phyloP scores from a whole-genome alignment of 2,329 filamentous ascomycete species.

The Fusarium sacchari region DNA sequence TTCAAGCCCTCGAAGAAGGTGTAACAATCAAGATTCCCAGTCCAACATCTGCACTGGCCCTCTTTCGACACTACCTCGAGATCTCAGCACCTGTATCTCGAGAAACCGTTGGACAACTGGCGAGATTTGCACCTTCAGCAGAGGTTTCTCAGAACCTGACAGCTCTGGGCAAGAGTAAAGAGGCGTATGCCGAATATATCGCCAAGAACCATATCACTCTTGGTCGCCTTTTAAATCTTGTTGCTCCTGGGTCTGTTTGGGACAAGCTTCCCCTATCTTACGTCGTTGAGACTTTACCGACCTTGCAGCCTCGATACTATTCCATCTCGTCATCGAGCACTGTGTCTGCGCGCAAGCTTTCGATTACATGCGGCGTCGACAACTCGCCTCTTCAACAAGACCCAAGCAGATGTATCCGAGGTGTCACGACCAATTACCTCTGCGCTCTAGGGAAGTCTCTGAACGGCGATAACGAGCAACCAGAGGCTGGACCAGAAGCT shows the following conservation, averaged over 20 bases:
- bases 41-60: constrained; percentile 50
- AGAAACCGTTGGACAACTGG: constrained; percentile 49
- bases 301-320: constrained; percentile 64
- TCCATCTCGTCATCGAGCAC: constrained; percentile 68
- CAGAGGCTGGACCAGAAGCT: neutral
- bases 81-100: constrained; percentile 51
- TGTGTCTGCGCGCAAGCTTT: constrained; percentile 37
- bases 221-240: constrained; percentile 37
- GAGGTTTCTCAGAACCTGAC: constrained; percentile 48
- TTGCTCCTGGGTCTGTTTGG: constrained; percentile 34
- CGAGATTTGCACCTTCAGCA: constrained; percentile 63
- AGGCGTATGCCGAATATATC: constrained; percentile 31
- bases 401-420: constrained; percentile 24
- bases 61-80: constrained; percentile 59
- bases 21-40: constrained; percentile 47
- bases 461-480: neutral
- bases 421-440: constrained; percentile 45
- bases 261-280: constrained; percentile 53
- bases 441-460: constrained; percentile 27
- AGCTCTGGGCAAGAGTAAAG: constrained; percentile 32
- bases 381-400: constrained; percentile 28
- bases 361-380: constrained; percentile 39
- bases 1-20: constrained; percentile 37
- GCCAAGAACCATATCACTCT: constrained; percentile 42
- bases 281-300: constrained; percentile 66